Conservation (phyloP, 768 basidiomycete species). For the Termitomyces sp. region DNA sequence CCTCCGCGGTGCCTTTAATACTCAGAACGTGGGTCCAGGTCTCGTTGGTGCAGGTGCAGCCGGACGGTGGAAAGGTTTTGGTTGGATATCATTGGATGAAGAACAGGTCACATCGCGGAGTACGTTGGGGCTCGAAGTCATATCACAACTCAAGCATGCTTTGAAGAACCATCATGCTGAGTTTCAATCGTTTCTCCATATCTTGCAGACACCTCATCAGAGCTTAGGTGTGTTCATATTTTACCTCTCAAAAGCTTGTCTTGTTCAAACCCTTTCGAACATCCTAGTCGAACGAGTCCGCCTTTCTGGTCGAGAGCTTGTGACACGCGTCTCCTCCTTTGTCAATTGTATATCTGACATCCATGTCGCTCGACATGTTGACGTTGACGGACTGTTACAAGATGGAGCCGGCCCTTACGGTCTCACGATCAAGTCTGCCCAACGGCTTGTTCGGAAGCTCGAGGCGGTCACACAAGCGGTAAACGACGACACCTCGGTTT, state of each 20-base stretch:
- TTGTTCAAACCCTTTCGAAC: background rate
- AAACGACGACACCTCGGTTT: constrained; percentile 61
- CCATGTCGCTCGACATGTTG: constrained; percentile 76
- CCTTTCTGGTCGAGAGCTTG: constrained; percentile 38
- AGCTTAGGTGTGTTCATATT: constrained; percentile 28
- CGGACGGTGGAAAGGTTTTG: constrained; percentile 83
- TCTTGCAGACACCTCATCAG: constrained; percentile 24
- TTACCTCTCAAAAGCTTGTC: background rate
- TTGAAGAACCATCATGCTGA: constrained; percentile 44
- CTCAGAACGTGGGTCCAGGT: constrained; percentile 64
- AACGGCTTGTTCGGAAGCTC: constrained; percentile 59
- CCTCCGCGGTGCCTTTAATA: constrained; percentile 53
- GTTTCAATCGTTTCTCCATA: constrained; percentile 31
- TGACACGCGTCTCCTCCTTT: constrained; percentile 53
- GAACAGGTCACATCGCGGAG: constrained; percentile 43
- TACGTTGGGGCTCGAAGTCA: constrained; percentile 42
- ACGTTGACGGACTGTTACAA: constrained; percentile 68
- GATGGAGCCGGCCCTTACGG: constrained; percentile 49
- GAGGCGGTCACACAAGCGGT: constrained; percentile 68
- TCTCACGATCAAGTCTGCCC: constrained; percentile 63
- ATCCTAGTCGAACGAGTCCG: constrained; percentile 34
- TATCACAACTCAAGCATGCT: constrained; percentile 44
- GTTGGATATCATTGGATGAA: constrained; percentile 60
- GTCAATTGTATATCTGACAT: constrained; percentile 59
- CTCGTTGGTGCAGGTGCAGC: constrained; percentile 74